Evolutionary conservation across 2,329 filamentous ascomycete genomes (phyloP).

Genomic region (Lecanosticta acicola): DNA sequence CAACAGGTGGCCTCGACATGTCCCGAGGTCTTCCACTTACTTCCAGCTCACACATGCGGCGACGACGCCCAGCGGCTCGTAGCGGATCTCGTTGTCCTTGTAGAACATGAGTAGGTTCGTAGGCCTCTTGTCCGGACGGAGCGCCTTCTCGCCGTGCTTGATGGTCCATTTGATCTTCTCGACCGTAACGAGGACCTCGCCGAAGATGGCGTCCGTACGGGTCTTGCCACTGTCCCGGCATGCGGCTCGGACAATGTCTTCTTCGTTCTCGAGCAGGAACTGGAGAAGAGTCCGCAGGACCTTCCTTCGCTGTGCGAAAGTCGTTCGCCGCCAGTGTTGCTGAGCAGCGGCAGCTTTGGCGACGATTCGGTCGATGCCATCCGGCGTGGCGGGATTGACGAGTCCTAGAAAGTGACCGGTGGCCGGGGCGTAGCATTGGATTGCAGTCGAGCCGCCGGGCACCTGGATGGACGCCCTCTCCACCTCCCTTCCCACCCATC

Average conservation of each 20-base stretch:
- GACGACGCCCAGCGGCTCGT: constrained; percentile 89
- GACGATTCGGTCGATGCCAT: constrained; percentile 74
- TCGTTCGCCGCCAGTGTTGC: constrained; percentile 67
- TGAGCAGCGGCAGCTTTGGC: constrained; percentile 70
- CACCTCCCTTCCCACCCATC: constrained; percentile 53
- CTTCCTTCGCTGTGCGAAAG: constrained; percentile 67
- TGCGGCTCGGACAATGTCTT: constrained; percentile 75
- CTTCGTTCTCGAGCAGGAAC: constrained; percentile 82
- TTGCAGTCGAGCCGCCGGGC: constrained; percentile 57
- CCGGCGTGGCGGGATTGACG: constrained; percentile 68
- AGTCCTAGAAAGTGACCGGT: constrained; percentile 78
- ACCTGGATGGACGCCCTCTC: constrained; percentile 58
- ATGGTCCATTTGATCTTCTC: constrained; percentile 97
- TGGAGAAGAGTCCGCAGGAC: constrained; percentile 77
- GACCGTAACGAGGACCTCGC: constrained; percentile 87
- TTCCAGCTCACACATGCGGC: constrained; percentile 95
- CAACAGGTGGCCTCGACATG: constrained; percentile 1
- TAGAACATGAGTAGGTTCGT: constrained; percentile 93
- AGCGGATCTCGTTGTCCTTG: constrained; percentile 84
- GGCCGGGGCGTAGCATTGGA: constrained; percentile 84
- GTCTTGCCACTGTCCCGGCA: constrained; percentile 95
- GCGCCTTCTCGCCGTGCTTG: constrained; percentile 75
- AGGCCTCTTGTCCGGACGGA: constrained; percentile 66
- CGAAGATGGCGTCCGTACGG: constrained; percentile 85
- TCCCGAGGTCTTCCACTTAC: constrained; percentile 45